Evolutionary conservation across 495 filamentous ascomycete species (phyloP).

Genomic region (Xylaria acuta): DNA sequence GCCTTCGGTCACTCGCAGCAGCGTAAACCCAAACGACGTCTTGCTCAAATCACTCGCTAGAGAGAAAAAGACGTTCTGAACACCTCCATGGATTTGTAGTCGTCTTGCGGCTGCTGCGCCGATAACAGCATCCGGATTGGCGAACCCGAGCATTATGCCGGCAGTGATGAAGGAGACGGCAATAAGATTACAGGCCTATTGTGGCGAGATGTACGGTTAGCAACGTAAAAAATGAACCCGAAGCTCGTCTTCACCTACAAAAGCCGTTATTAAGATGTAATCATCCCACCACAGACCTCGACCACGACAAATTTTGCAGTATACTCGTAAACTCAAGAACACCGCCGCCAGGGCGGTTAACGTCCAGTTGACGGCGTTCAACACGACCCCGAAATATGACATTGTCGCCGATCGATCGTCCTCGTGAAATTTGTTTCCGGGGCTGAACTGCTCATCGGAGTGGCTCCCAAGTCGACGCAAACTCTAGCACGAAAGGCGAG

Average conservation of each 20-base stretch:
- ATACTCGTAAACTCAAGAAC: constrained; percentile 41
- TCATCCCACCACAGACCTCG: constrained; percentile 45
- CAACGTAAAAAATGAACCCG: neutral
- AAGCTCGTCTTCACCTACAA: constrained; percentile 36
- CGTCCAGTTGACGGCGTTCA: constrained; percentile 50
- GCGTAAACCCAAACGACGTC: constrained; percentile 45
- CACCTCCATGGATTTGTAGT: constrained; percentile 35
- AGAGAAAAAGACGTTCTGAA: constrained; percentile 36
- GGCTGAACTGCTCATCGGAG: constrained; percentile 1
- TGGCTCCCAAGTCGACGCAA: constrained; percentile 1
- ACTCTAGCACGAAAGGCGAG: constrained; percentile 10
- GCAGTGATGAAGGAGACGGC: constrained; percentile 32
- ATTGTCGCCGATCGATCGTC: constrained; percentile 14
- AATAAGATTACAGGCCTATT: constrained; percentile 10
- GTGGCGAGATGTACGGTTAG: neutral
- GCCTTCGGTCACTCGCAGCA: constrained; percentile 43
- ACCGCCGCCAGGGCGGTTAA: constrained; percentile 37
- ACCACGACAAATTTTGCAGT: constrained; percentile 39
- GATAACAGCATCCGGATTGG: constrained; percentile 26
- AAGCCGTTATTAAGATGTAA: constrained; percentile 46
- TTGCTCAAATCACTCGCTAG: constrained; percentile 39
- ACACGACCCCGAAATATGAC: constrained; percentile 30
- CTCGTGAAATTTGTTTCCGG: constrained; percentile 5
- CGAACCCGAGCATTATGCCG: constrained; percentile 32
- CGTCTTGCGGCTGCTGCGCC: constrained; percentile 16